A percentile compares a stretch with the other conserved stretches of the same genome.
phyloP scores from a whole-genome alignment of 371 early-diverging fungal genomes.

The Batkoa obscura region DNA sequence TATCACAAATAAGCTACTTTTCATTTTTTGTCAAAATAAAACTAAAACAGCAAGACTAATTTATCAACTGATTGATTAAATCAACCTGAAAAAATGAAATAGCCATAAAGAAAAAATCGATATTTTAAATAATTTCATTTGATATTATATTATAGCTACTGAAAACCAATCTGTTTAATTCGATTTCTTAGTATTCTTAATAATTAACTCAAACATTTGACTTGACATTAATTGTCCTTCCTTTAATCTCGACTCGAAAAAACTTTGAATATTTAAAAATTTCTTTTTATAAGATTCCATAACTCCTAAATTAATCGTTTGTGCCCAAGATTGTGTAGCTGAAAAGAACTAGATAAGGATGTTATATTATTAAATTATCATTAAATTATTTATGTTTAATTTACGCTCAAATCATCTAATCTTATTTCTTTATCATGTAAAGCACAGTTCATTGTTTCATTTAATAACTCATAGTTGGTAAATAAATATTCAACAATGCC shows the following conservation, averaged over 20 bases:
- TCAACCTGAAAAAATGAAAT: too few species aligned
- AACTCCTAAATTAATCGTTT: slow-evolving; percentile 58
- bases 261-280: slow-evolving; percentile 61
- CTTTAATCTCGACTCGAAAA: slow-evolving; percentile 26
- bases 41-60: too few species aligned
- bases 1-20: too few species aligned
- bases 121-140: too few species aligned
- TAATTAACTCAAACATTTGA: not conserved
- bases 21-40: too few species aligned
- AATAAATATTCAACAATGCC: slow-evolving; percentile 88
- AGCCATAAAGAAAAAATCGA: too few species aligned
- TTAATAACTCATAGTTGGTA: slow-evolving; percentile 47
- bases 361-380: not conserved
- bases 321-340: slow-evolving; percentile 81
- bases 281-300: slow-evolving; percentile 68
- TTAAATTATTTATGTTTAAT: not conserved
- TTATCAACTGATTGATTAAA: too few species aligned
- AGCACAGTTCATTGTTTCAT: slow-evolving; percentile 68
- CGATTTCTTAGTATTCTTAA: slow-evolving; percentile 1
- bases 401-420: slow-evolving; percentile 57
- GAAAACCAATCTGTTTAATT: too few species aligned
- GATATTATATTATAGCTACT: too few species aligned
- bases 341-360: slow-evolving; percentile 46
- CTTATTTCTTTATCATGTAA: slow-evolving; percentile 58
- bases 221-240: not conserved